phyloP scores from a whole-genome alignment of 2,329 filamentous ascomycete genomes.

The Cylindrodendrum hubeiense region DNA sequence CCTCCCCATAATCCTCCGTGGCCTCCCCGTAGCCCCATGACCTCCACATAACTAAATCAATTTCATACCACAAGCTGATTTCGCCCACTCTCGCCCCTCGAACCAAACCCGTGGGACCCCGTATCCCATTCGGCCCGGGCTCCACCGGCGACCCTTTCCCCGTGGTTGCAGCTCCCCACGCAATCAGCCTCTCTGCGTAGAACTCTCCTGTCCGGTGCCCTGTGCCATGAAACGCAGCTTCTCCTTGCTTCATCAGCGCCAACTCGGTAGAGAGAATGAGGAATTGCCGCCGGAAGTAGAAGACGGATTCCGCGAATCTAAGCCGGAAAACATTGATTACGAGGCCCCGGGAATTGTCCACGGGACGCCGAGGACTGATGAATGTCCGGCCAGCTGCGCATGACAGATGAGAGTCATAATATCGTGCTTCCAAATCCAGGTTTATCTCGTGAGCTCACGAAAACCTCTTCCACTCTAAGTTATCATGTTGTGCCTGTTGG shows the following conservation, averaged over 20 bases:
- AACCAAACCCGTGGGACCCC: slow-evolving; percentile 6
- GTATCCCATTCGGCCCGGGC: slow-evolving; percentile 19
- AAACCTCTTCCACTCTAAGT: no score
- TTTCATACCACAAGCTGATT: slow-evolving; percentile 8
- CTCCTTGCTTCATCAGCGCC: neutral
- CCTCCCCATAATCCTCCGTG: slow-evolving; percentile 16
- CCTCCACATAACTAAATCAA: neutral
- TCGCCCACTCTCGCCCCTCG: neutral
- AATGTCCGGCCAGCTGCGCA: no score
- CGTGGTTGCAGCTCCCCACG: neutral
- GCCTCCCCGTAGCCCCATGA: no score
- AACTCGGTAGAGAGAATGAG: neutral
- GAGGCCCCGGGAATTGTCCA: neutral
- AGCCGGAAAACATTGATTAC: neutral
- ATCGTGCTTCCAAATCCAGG: no score
- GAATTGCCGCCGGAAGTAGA: neutral
- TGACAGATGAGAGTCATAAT: no score
- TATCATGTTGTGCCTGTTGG: no score
- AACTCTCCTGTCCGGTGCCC: neutral
- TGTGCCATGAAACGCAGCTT: neutral
- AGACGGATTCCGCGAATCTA: neutral
- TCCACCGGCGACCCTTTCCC: neutral
- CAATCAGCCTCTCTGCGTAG: neutral
- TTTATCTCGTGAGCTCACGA: no score
- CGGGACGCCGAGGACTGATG: neutral